These are phyloP conservation scores for Metrosideros polymorpha DNA, from an alignment of 441 rosid species.

Conservation along the genomic window DNA sequence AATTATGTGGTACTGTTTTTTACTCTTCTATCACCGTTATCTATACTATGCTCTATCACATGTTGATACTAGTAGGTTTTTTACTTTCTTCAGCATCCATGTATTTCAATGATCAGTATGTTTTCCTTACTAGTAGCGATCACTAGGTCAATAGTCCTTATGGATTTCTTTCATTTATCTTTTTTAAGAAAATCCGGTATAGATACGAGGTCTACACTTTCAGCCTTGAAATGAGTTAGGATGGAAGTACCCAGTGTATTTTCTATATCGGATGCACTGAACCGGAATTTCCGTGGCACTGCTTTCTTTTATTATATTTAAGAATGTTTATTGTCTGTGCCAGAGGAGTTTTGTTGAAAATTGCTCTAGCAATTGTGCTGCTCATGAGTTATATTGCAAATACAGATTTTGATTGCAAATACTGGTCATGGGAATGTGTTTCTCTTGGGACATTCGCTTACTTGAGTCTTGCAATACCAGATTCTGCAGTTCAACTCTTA, in stretches of 20 bases:
- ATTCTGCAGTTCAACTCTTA: not conserved
- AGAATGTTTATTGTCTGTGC: not conserved
- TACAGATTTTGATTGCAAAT: not conserved
- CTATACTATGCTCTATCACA: not conserved
- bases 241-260: not conserved
- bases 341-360: not conserved
- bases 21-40: not conserved
- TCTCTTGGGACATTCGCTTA: not conserved
- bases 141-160: conserved; percentile 7
- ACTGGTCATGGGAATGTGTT: not conserved
- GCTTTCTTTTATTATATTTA: not conserved
- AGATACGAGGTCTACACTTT: not conserved
- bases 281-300: not conserved
- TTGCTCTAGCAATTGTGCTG: not conserved
- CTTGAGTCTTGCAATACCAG: not conserved
- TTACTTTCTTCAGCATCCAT: not conserved
- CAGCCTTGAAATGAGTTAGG: not conserved
- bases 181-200: conserved; percentile 12
- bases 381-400: not conserved
- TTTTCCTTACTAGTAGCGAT: not conserved
- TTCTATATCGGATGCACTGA: not conserved
- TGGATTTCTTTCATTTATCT: conserved; percentile 32
- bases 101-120: not conserved
- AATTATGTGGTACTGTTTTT: conserved; percentile 1
- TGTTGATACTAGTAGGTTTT: not conserved